Conservation (phyloP, 495 filamentous ascomycete species). For the Aspergillus bertholletiae region DNA sequence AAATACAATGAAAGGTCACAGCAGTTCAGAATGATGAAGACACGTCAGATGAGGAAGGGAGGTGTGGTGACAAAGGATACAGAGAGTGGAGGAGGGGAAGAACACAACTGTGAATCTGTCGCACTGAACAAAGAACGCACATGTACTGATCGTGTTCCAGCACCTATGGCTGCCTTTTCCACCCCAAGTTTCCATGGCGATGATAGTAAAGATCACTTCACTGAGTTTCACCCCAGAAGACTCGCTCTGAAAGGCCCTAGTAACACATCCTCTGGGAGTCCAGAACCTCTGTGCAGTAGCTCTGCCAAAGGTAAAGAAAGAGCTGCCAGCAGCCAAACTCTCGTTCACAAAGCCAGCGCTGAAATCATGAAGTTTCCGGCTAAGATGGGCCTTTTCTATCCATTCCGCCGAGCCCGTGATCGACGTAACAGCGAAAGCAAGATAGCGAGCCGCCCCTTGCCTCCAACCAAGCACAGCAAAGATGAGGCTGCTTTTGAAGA, state of each 20-base stretch:
- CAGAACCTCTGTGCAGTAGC: constrained; percentile 2
- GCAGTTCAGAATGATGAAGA: constrained; percentile 1
- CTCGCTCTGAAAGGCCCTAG: background rate
- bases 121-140: background rate
- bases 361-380: constrained; percentile 16
- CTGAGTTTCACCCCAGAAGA: background rate
- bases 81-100: background rate
- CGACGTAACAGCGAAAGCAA: constrained; percentile 1
- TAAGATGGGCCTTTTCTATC: constrained; percentile 19
- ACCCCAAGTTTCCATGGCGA: background rate
- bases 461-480: constrained; percentile 9
- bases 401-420: constrained; percentile 20
- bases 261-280: constrained; percentile 4
- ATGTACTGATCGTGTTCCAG: constrained; percentile 3
- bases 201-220: background rate
- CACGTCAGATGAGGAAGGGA: background rate
- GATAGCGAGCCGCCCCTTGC: constrained; percentile 10
- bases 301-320: background rate
- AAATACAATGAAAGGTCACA: background rate
- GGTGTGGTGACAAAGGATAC: background rate
- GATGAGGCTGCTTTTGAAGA: constrained; percentile 2
- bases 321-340: background rate
- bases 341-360: background rate
- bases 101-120: constrained; percentile 1
- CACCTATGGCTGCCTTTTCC: constrained; percentile 9